A percentile compares a stretch with the other conserved stretches of the same genome.
Evolutionary conservation across 805 yeast genomes (phyloP).

Genomic region (Pichia scutulata): DNA sequence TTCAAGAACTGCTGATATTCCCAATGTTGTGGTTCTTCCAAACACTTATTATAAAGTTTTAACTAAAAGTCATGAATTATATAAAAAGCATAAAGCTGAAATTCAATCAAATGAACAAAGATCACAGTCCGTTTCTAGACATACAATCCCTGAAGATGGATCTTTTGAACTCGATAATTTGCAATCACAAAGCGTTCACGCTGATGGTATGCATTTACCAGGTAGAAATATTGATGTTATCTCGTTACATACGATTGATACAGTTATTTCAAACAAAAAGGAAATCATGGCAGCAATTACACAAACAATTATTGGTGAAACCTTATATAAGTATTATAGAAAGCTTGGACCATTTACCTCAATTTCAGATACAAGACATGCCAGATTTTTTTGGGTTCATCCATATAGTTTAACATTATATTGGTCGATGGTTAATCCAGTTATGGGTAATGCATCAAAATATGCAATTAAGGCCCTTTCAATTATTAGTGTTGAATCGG

Average conservation of each 20-base stretch:
- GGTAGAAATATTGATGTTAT: constrained; percentile 10
- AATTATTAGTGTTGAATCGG: constrained; percentile 68
- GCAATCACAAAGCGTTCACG: background rate
- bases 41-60: constrained; percentile 55
- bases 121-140: background rate
- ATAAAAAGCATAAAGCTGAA: constrained; percentile 17
- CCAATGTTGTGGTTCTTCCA: constrained; percentile 57
- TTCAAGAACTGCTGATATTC: constrained; percentile 44
- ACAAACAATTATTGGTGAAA: constrained; percentile 91
- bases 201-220: background rate
- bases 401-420: constrained; percentile 86
- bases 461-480: constrained; percentile 74
- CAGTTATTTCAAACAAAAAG: constrained; percentile 60
- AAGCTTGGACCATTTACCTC: constrained; percentile 67
- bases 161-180: constrained; percentile 2
- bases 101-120: background rate
- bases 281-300: constrained; percentile 80
- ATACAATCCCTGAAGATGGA: constrained; percentile 11
- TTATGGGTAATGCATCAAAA: constrained; percentile 55
- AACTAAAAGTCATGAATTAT: constrained; percentile 34
- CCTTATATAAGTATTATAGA: constrained; percentile 75
- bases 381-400: constrained; percentile 92
- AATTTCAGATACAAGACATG: constrained; percentile 75
- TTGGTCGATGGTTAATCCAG: constrained; percentile 83
- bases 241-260: constrained; percentile 35